A percentile compares a stretch with the other conserved stretches of the same genome.
phyloP scores from a whole-genome alignment of 495 filamentous ascomycete genomes.

The Aspergillus bridgeri region DNA sequence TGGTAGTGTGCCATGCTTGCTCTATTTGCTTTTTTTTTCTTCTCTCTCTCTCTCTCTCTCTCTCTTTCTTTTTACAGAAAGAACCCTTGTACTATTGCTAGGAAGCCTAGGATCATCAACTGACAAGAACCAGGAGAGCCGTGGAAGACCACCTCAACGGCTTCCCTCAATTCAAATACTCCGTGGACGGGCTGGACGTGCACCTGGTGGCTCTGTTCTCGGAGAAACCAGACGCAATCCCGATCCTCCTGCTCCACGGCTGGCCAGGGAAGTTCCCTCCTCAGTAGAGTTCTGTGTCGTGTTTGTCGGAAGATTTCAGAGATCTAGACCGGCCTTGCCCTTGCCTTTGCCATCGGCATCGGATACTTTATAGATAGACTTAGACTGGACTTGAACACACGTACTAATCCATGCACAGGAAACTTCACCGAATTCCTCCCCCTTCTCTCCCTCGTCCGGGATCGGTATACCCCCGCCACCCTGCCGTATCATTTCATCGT shows the following conservation, averaged over 20 bases:
- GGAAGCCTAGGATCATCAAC: background rate
- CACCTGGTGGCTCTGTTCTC: conserved; percentile 66
- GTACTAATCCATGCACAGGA: conserved; percentile 4
- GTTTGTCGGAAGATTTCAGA: background rate
- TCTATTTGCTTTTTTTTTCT: too few species aligned
- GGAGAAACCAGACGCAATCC: conserved; percentile 53
- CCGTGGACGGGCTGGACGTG: conserved; percentile 48
- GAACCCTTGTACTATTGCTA: too few species aligned
- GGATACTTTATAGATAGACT: too few species aligned
- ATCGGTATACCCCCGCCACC: conserved; percentile 50
- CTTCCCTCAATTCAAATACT: conserved; percentile 58
- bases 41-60: too few species aligned
- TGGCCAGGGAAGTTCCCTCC: conserved; percentile 49
- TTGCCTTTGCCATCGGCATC: background rate
- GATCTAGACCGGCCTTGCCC: background rate
- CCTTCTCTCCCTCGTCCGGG: conserved; percentile 38
- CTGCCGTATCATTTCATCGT: conserved; percentile 65
- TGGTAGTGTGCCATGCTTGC: conserved; percentile 30
- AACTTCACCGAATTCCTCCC: conserved; percentile 33
- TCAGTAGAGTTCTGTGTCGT: background rate
- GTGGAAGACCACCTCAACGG: conserved; percentile 56
- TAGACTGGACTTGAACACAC: background rate
- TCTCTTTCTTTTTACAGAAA: background rate
- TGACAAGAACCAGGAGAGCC: conserved; percentile 35
- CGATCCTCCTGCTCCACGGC: conserved; percentile 57